Percentiles rank a stretch among this genome's conserved stretches.
Conservation (phyloP, 805 yeast genomes). For the Saturnispora besseyi region DNA sequence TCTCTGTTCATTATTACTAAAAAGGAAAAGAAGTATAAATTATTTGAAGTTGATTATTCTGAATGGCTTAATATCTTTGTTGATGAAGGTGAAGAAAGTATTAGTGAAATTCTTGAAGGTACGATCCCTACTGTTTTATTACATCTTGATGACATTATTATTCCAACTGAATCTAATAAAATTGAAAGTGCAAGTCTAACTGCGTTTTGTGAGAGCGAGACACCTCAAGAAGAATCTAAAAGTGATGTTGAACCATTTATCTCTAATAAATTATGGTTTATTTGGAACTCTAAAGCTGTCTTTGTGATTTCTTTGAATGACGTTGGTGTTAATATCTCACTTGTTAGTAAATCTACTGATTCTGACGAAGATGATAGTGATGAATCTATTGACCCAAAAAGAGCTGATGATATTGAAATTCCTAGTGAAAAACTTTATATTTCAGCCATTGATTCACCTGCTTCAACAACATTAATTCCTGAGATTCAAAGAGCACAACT, state of each 20-base stretch:
- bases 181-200: constrained; percentile 1
- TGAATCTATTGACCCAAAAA: background rate
- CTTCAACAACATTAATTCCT: constrained; percentile 2
- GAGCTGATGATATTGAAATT: background rate
- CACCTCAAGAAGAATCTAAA: background rate
- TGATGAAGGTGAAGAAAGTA: constrained; percentile 15
- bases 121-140: constrained; percentile 19
- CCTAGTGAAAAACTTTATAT: constrained; percentile 4
- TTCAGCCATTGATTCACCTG: background rate
- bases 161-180: constrained; percentile 5
- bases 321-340: constrained; percentile 11
- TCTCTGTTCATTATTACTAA: constrained; percentile 17
- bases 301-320: constrained; percentile 13
- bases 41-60: constrained; percentile 23
- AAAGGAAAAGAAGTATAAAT: constrained; percentile 7
- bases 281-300: constrained; percentile 19
- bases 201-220: background rate
- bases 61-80: constrained; percentile 20
- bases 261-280: constrained; percentile 18
- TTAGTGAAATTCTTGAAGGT: constrained; percentile 11
- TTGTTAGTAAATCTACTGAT: constrained; percentile 4
- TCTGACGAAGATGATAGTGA: constrained; percentile 4
- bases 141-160: constrained; percentile 13
- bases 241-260: background rate
- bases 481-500: constrained; percentile 8